Evolutionary conservation across 192 early-diverging fungal species (phyloP).

Genomic region (Chytriomyces hyalinus): DNA sequence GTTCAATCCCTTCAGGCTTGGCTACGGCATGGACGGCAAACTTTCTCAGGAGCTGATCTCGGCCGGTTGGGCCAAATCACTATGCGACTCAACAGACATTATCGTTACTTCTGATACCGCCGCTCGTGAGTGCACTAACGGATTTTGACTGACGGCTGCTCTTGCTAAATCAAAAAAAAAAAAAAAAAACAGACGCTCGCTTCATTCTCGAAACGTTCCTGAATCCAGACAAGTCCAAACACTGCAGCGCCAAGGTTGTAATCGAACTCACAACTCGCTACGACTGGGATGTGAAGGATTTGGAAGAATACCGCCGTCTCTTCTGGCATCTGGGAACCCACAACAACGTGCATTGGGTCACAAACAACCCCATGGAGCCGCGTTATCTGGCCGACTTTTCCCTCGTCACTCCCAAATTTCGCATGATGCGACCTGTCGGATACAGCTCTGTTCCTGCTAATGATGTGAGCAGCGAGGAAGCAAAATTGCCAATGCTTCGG

Average conservation of each 20-base stretch:
- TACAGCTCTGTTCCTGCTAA: background rate
- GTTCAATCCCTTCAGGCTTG: background rate
- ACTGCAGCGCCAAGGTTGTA: slow-evolving; percentile 18
- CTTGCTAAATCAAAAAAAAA: background rate
- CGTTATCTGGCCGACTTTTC: background rate
- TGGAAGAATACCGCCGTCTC: background rate
- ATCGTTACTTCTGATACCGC: background rate
- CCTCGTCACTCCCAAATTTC: background rate
- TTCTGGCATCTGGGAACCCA: background rate
- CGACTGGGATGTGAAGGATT: slow-evolving; percentile 18
- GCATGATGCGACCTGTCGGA: background rate
- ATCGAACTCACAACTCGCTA: slow-evolving; percentile 22
- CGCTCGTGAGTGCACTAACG: background rate
- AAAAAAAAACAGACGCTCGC: slow-evolving; percentile 5
- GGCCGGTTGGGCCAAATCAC: background rate
- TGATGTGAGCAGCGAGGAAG: background rate
- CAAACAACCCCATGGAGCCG: slow-evolving; percentile 26
- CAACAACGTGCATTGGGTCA: slow-evolving; percentile 9
- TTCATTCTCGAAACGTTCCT: slow-evolving; percentile 1
- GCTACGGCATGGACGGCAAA: background rate
- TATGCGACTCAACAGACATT: background rate
- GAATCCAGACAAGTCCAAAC: background rate
- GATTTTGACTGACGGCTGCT: background rate
- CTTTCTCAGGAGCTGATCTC: background rate
- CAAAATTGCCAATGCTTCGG: background rate